phyloP scores from a whole-genome alignment of 495 filamentous ascomycete species.

The Chaetomium cochliodes region DNA sequence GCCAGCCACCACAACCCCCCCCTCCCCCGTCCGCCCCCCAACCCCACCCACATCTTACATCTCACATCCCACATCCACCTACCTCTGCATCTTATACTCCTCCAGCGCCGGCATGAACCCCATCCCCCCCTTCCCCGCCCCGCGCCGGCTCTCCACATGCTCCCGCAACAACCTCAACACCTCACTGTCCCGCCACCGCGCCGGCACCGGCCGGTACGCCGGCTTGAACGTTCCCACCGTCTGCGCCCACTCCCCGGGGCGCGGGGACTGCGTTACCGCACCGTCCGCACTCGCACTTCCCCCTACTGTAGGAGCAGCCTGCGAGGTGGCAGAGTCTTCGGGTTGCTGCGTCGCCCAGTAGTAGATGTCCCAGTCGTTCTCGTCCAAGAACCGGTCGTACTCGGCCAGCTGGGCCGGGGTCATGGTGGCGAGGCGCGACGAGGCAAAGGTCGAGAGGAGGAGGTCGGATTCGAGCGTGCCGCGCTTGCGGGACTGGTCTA shows the following conservation, averaged over 20 bases:
- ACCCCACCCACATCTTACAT: neutral
- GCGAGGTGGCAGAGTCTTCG: too few species aligned
- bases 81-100: slow-evolving; percentile 18
- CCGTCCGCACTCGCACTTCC: neutral
- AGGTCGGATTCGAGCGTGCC: slow-evolving; percentile 95
- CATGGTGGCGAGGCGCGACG: slow-evolving; percentile 73
- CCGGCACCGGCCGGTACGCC: slow-evolving; percentile 85
- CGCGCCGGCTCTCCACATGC: slow-evolving; percentile 61
- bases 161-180: slow-evolving; percentile 70
- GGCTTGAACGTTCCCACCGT: slow-evolving; percentile 93
- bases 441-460: slow-evolving; percentile 92
- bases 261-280: slow-evolving; percentile 21
- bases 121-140: slow-evolving; percentile 41
- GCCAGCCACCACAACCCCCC: neutral
- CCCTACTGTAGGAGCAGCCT: neutral
- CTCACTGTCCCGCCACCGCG: slow-evolving; percentile 78
- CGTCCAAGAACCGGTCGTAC: slow-evolving; percentile 93
- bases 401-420: slow-evolving; percentile 66
- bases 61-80: neutral
- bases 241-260: slow-evolving; percentile 87
- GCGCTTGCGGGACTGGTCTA: slow-evolving; percentile 95
- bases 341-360: slow-evolving; percentile 97
- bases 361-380: slow-evolving; percentile 99
- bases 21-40: neutral
- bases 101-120: slow-evolving; percentile 50